Evolutionary conservation across 2,329 filamentous ascomycete species (phyloP).

Genomic region (Karstenula rhodostoma): DNA sequence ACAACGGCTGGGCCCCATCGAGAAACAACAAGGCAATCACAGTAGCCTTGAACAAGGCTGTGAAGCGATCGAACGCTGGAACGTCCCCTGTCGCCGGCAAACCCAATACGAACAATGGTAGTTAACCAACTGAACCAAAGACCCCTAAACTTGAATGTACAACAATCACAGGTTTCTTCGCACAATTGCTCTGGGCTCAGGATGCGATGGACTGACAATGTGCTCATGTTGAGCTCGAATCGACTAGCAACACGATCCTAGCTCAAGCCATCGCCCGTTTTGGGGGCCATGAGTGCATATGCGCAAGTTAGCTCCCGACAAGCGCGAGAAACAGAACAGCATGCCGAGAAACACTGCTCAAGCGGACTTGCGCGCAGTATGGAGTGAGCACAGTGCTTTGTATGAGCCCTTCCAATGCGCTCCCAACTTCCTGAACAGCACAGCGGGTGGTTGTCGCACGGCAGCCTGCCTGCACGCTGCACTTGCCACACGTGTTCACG

Average conservation of each 20-base stretch:
- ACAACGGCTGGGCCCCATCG: neutral
- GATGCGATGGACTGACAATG: neutral
- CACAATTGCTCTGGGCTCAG: neutral
- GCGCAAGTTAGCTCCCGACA: slow-evolving; percentile 10
- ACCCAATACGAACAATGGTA: too few relatives aligned
- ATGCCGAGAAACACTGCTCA: neutral
- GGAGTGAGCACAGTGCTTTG: neutral
- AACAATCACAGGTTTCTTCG: neutral
- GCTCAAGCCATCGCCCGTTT: slow-evolving; percentile 3
- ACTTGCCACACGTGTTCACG: neutral
- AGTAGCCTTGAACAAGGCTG: too few relatives aligned
- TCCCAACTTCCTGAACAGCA: neutral
- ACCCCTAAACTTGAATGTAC: neutral
- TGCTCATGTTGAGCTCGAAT: slow-evolving; percentile 1
- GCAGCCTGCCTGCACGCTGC: neutral
- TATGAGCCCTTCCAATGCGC: neutral
- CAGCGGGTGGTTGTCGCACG: neutral
- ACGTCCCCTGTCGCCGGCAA: too few relatives aligned
- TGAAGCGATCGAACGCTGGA: too few relatives aligned
- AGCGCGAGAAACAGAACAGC: neutral
- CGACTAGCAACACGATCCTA: neutral
- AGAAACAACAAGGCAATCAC: too few relatives aligned
- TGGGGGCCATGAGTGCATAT: slow-evolving; percentile 12
- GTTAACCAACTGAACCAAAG: neutral
- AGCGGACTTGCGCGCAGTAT: neutral